A percentile compares a stretch with the other conserved stretches of the same genome.
These are phyloP conservation scores for Yamadazyma nakazawae DNA, from an alignment of 805 yeast genomes.

Conservation along the genomic window DNA sequence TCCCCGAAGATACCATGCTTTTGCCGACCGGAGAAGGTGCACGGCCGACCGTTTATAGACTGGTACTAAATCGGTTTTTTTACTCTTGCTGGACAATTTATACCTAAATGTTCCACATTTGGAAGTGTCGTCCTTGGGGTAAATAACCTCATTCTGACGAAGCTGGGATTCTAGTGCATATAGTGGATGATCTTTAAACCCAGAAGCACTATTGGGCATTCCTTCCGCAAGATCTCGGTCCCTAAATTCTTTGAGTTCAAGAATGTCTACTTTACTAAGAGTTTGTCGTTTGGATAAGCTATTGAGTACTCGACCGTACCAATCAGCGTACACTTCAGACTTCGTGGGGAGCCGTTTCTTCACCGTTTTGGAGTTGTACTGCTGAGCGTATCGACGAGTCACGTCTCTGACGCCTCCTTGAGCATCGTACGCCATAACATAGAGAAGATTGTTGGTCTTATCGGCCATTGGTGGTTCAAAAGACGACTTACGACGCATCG, in stretches of 20 bases:
- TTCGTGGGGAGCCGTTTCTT: slow-evolving; percentile 63
- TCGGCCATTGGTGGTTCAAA: slow-evolving; percentile 74
- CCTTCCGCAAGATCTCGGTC: slow-evolving; percentile 72
- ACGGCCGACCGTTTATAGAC: slow-evolving; percentile 72
- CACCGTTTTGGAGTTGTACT: slow-evolving; percentile 69
- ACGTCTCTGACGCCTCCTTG: slow-evolving; percentile 71
- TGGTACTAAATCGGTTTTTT: slow-evolving; percentile 39
- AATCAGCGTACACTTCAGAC: slow-evolving; percentile 50
- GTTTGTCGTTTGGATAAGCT: slow-evolving; percentile 18
- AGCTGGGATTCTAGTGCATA: slow-evolving; percentile 79
- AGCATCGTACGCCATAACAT: slow-evolving; percentile 75
- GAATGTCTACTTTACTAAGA: slow-evolving; percentile 35
- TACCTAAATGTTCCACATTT: slow-evolving; percentile 68
- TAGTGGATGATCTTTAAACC: slow-evolving; percentile 82
- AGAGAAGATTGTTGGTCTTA: slow-evolving; percentile 56
- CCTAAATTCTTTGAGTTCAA: slow-evolving; percentile 59
- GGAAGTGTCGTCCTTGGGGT: slow-evolving; percentile 52
- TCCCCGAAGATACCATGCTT: slow-evolving; percentile 85
- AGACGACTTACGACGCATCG: slow-evolving; percentile 47
- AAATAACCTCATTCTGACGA: slow-evolving; percentile 65
- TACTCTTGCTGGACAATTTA: slow-evolving; percentile 29
- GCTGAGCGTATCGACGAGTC: slow-evolving; percentile 74
- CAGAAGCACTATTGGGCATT: slow-evolving; percentile 79
- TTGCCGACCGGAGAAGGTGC: slow-evolving; percentile 61
- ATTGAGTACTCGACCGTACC: slow-evolving; percentile 55